A percentile compares a stretch with the other conserved stretches of the same genome.
These are phyloP conservation scores for Trypethelium eluteriae DNA, from an alignment of 495 filamentous ascomycete genomes.

Conservation along the genomic window DNA sequence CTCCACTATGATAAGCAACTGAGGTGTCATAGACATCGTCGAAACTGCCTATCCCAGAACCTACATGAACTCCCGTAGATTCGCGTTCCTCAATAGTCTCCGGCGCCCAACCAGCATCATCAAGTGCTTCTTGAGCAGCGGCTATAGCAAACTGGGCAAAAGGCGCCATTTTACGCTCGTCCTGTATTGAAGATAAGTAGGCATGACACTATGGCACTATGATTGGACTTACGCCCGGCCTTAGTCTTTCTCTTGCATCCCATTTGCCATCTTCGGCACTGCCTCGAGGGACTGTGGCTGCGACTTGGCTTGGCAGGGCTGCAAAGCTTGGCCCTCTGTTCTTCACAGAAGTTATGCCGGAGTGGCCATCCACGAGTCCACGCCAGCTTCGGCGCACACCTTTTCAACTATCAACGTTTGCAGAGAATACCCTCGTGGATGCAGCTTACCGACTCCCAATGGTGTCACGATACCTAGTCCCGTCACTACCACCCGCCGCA, in stretches of 20 bases:
- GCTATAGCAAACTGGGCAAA: slow-evolving; percentile 90
- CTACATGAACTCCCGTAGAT: slow-evolving; percentile 75
- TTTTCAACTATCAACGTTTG: slow-evolving; percentile 26
- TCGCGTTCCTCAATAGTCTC: slow-evolving; percentile 53
- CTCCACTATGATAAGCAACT: slow-evolving; percentile 64
- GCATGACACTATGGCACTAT: slow-evolving; percentile 7
- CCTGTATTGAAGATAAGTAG: slow-evolving; percentile 34
- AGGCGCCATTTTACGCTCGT: slow-evolving; percentile 78
- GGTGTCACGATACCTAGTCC: slow-evolving; percentile 90
- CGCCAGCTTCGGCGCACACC: slow-evolving; percentile 72
- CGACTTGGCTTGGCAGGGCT: slow-evolving; percentile 72
- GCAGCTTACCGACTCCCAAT: slow-evolving; percentile 60
- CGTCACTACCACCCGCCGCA: slow-evolving; percentile 93
- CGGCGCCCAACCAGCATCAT: slow-evolving; percentile 76
- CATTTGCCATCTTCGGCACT: slow-evolving; percentile 51
- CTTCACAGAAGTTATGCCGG: slow-evolving; percentile 66
- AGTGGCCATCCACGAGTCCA: slow-evolving; percentile 67
- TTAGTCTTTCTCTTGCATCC: slow-evolving; percentile 71
- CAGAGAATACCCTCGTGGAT: background rate
- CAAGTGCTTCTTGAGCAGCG: slow-evolving; percentile 76
- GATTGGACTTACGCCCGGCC: slow-evolving; percentile 40
- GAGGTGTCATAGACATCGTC: slow-evolving; percentile 81
- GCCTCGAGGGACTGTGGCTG: slow-evolving; percentile 68
- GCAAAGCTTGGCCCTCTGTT: slow-evolving; percentile 52
- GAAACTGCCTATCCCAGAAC: slow-evolving; percentile 93